Evolutionary conservation across 1,139 yeast genomes (phyloP).

Genomic region (Saccharomyces hybrid): DNA sequence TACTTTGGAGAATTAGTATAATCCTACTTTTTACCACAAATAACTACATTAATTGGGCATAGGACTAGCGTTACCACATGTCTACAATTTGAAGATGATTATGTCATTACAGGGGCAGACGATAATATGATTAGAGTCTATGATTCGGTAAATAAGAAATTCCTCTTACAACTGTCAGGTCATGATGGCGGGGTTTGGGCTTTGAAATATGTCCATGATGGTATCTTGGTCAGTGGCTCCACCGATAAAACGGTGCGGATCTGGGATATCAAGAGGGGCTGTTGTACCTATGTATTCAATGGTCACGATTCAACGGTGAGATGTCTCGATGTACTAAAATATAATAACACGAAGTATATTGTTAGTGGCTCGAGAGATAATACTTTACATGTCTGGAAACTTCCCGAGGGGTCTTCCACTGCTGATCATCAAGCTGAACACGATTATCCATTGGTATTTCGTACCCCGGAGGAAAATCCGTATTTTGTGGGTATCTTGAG

Average conservation of each 20-base stretch:
- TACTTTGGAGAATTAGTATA: conserved; percentile 70
- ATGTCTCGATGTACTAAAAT: conserved; percentile 72
- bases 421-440: conserved; percentile 26
- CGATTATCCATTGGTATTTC: conserved; percentile 32
- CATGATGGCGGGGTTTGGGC: conserved; percentile 99
- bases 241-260: conserved; percentile 86
- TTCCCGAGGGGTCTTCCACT: conserved; percentile 46
- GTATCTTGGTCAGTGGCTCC: conserved; percentile 75
- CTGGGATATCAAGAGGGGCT: conserved; percentile 57
- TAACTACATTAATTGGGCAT: conserved; percentile 67
- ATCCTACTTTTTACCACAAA: conserved; percentile 62
- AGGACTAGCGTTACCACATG: conserved; percentile 86
- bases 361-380: conserved; percentile 91
- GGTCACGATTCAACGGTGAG: conserved; percentile 92
- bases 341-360: conserved; percentile 53
- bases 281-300: conserved; percentile 64
- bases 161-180: conserved; percentile 62
- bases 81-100: conserved; percentile 84
- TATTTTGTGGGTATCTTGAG: conserved; percentile 62
- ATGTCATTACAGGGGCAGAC: conserved; percentile 88
- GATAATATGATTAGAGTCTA: conserved; percentile 76
- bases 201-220: conserved; percentile 52
- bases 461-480: conserved; percentile 49
- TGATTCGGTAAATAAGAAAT: conserved; percentile 64
- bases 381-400: conserved; percentile 80